These are phyloP conservation scores for Phytophthora pistaciae DNA, from an alignment of 352 stramenopile species.

Conservation along the genomic window DNA sequence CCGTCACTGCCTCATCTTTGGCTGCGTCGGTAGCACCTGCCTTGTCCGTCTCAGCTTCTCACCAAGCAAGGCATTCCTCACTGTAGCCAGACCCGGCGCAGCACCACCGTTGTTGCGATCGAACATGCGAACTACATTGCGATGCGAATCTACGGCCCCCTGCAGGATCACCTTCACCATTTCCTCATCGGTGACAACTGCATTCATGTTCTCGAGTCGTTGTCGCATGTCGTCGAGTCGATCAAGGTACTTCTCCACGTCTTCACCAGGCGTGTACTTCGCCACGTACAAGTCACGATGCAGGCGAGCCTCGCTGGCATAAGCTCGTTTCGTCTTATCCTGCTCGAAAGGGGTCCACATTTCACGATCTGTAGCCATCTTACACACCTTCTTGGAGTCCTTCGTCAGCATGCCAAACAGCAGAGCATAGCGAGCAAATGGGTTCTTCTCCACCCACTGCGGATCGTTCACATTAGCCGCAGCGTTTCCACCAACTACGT, in stretches of 20 bases:
- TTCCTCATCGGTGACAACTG: not conserved
- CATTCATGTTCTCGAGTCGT: constrained; percentile 16
- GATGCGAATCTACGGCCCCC: constrained; percentile 8
- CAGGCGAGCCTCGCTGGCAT: constrained; percentile 10
- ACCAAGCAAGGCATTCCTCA: constrained; percentile 11
- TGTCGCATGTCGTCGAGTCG: constrained; percentile 11
- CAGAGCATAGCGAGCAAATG: constrained; percentile 5
- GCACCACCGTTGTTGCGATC: constrained; percentile 3
- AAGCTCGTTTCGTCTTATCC: constrained; percentile 13
- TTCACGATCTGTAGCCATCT: not conserved
- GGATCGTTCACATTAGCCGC: not conserved
- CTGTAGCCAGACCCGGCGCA: constrained; percentile 5
- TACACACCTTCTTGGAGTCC: constrained; percentile 18
- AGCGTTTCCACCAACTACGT: not conserved
- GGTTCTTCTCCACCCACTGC: constrained; percentile 4
- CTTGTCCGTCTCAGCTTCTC: constrained; percentile 18
- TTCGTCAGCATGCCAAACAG: constrained; percentile 4
- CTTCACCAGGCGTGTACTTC: constrained; percentile 5
- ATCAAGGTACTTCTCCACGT: constrained; percentile 22
- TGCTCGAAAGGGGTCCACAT: constrained; percentile 10
- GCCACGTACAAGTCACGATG: constrained; percentile 6
- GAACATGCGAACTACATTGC: constrained; percentile 10
- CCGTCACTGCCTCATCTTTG: not conserved
- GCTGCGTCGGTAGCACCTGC: not conserved
- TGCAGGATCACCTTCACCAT: constrained; percentile 12